Conservation (phyloP, 2,329 filamentous ascomycete species). For the Pseudogymnoascus sp. region DNA sequence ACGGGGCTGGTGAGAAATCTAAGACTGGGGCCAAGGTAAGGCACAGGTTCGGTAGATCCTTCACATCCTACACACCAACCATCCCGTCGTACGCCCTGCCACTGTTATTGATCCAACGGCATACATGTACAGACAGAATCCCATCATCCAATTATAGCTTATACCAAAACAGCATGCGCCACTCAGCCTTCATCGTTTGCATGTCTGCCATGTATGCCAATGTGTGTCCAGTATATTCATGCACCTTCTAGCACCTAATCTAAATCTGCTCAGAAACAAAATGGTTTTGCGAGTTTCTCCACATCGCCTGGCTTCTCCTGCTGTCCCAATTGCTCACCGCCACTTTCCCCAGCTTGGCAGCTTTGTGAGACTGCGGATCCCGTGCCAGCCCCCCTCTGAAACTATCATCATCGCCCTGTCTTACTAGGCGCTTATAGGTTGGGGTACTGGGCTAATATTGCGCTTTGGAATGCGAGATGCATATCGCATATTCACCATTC, state of each 20-base stretch:
- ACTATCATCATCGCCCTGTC: neutral
- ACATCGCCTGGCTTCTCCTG: neutral
- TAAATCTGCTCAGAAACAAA: neutral
- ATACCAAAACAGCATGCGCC: neutral
- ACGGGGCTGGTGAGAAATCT: neutral
- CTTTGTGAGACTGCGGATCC: neutral
- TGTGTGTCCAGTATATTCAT: neutral
- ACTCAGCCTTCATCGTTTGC: neutral
- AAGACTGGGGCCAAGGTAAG: neutral
- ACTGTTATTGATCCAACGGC: neutral
- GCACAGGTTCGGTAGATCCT: neutral
- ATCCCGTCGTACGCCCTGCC: neutral
- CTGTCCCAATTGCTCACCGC: neutral
- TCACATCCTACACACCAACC: neutral
- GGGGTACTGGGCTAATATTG: neutral
- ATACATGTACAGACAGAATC: neutral
- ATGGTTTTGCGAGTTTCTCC: neutral
- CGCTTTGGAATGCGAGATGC: neutral
- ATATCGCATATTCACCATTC: neutral
- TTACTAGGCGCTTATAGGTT: neutral
- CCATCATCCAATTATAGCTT: slow-evolving; percentile 8
- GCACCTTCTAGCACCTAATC: neutral
- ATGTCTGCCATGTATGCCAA: neutral
- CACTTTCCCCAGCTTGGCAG: neutral
- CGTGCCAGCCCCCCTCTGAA: slow-evolving; percentile 4